Evolutionary conservation across 257 asterid genomes (phyloP), one percentile per base, ranked within the genome.

Genomic region (Solanum ossicruentum): DNA sequence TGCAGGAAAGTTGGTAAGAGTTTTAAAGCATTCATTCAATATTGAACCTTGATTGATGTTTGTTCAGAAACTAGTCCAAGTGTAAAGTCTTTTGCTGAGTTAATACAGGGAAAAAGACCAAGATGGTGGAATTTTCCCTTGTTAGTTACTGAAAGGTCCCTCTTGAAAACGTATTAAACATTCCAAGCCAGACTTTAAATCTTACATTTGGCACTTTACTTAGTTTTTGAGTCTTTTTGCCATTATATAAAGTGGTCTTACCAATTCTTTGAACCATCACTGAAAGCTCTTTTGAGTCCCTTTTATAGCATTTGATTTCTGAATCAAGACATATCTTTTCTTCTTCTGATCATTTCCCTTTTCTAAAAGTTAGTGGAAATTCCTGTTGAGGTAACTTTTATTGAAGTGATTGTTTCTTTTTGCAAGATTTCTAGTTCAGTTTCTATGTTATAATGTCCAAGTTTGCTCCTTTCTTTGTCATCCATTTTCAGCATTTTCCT

Each of bases 111-210:
- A 39, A 45, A 81, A 81, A 81, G 39, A 80, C 58, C 21, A 47
- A 39, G 63, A 54, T 26, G 65, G 47, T 51, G 83, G 84, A 58
- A n/a, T 65, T 82, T 32, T 86, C 67, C 65, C 84, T 83, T 85
- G 26, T 84, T 80, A 45, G 82, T 84, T 80, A 80, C 84, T 85
- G 87, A 88, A 85, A 88, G 88, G 85, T 63, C 82, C 61, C 16
- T 87, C 41, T 65, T 77, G 81, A 69, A 88, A 86, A 84, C 87
- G 89, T 88, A 89, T 84, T 85, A 8, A 84, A 80, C 63, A 84
- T 41, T 83, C 60, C 39, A 77, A 78, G 61, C 55, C 83, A 39
- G 87, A 84, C 32, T 61, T 86, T 47, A 55, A 82, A 81, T 82
- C 43, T 43, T 47, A 21, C 43, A 13, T 73, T 45, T 73, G 60